Conservation (phyloP, 2,329 filamentous ascomycete species). For the Aspergillus aculeatinus region DNA sequence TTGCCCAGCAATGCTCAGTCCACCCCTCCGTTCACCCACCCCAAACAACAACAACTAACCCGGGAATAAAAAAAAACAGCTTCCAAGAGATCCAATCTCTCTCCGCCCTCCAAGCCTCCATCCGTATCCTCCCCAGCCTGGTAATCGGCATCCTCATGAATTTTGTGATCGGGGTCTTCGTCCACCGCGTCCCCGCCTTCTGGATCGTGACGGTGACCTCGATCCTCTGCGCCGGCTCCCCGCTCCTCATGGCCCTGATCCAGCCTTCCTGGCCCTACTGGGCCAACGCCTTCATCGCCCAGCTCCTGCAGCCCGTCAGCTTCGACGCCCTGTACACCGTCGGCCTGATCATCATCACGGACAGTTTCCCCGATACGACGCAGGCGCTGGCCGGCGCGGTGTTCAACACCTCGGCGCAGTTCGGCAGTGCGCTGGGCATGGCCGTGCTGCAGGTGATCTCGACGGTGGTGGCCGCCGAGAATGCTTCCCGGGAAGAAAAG, state of each 20-base stretch:
- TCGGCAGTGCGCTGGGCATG: constrained; percentile 56
- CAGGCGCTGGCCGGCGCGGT: constrained; percentile 62
- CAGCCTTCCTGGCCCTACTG: constrained; percentile 54
- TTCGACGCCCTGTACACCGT: constrained; percentile 22
- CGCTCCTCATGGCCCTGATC: constrained; percentile 57
- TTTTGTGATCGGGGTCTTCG: constrained; percentile 47
- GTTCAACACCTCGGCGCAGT: constrained; percentile 59
- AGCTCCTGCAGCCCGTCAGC: constrained; percentile 24
- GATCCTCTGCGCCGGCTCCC: constrained; percentile 46
- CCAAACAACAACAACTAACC: no score
- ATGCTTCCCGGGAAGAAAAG: constrained; percentile 4
- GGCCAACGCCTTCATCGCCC: constrained; percentile 46
- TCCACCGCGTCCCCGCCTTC: constrained; percentile 44
- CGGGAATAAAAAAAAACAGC: constrained; percentile 30
- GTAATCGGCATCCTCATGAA: constrained; percentile 47
- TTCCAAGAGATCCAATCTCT: constrained; percentile 54
- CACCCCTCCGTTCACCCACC: neutral
- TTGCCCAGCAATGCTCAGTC: neutral
- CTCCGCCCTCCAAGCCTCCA: constrained; percentile 47
- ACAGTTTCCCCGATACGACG: constrained; percentile 35
- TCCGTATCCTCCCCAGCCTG: constrained; percentile 49
- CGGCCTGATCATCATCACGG: constrained; percentile 17
- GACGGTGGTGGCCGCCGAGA: constrained; percentile 27
- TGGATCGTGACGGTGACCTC: constrained; percentile 45
- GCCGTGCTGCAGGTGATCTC: constrained; percentile 53